phyloP scores from a whole-genome alignment of 73 alveolate species.

The Symbiodinium pilosum region DNA sequence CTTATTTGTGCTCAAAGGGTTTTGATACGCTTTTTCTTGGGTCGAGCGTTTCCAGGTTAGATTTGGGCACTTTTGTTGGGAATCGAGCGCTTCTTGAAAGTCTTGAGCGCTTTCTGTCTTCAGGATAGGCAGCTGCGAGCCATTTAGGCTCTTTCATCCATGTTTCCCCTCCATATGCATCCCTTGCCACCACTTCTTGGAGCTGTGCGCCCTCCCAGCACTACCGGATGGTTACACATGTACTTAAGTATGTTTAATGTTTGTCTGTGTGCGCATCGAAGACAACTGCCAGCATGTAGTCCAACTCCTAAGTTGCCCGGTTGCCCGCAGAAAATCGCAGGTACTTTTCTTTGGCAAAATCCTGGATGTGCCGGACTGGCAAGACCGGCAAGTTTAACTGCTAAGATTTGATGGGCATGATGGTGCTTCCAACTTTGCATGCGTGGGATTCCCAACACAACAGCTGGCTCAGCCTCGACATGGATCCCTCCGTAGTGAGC shows the following conservation, averaged over 20 bases:
- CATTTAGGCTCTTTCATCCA: neutral
- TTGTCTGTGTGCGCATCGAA: neutral
- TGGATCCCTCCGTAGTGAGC: neutral
- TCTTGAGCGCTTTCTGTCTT: no score
- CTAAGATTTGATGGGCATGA: neutral
- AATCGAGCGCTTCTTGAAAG: neutral
- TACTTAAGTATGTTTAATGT: neutral
- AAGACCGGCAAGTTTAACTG: neutral
- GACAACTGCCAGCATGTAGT: neutral
- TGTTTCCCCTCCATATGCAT: neutral
- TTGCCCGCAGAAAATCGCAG: neutral
- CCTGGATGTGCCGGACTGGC: neutral
- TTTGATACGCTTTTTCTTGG: neutral
- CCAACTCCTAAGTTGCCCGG: neutral
- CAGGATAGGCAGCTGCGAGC: neutral
- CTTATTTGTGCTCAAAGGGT: neutral
- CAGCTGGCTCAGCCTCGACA: neutral
- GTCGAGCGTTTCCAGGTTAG: neutral
- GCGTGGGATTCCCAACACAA: neutral
- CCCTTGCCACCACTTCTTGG: neutral
- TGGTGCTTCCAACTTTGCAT: neutral
- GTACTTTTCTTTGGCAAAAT: neutral
- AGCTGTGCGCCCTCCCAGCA: neutral
- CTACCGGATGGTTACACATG: neutral
- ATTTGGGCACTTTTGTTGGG: no score